Base-by-base conservation (phyloP, 495 filamentous ascomycete species). In the Durotheca rogersii region DNA sequence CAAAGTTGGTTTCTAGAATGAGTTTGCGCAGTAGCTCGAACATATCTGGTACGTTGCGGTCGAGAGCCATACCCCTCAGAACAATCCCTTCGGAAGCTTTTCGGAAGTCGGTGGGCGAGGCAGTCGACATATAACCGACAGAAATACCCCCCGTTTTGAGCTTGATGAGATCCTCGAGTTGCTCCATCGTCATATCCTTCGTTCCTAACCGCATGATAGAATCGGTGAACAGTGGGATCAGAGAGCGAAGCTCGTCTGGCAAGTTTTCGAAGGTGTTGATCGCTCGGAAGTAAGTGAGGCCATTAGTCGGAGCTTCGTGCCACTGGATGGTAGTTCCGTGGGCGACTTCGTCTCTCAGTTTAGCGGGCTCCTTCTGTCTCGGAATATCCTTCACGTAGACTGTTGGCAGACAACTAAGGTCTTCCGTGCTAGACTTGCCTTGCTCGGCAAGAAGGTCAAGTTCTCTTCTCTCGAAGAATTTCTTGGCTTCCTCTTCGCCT, bases 121-220 rank as follows among this genome's bases (percentile, higher is more conserved):
- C 80, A 1, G 87, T 79, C 16, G 87, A 75, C 70, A 91, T 82
- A 47, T 93, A 90, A 0, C 83, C 81, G 17, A 89, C 83, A 7
- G 81, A 85, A 9, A 98, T 78, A 9, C 93, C 93, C n/a, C 93
- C 93, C 4, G 92, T 98, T 69, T 95, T 95, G 9, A 96, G 74
- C 60, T 95, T 96, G 61, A 97, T 96, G 31, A 89, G 70, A 64
- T 96, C 93, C 66, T 98, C 93, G 32, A 96, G 79, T 63, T 96
- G 81, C 65, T 96, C 94, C 89, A 96, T 96, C 0, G 87, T 81
- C 73, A 83, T 86, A 47, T 84, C 80, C 43, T 85, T 84, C 7
- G 93, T 97, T 17, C 93, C 93, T 10, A 98, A 74, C 19, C 93
- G 83, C 85, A 96, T 89, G 30, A 98, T 84, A 7, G 88, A 84